These are phyloP conservation scores for Ophiocytium majus DNA, from an alignment of 352 stramenopile genomes.

Conservation along the genomic window DNA sequence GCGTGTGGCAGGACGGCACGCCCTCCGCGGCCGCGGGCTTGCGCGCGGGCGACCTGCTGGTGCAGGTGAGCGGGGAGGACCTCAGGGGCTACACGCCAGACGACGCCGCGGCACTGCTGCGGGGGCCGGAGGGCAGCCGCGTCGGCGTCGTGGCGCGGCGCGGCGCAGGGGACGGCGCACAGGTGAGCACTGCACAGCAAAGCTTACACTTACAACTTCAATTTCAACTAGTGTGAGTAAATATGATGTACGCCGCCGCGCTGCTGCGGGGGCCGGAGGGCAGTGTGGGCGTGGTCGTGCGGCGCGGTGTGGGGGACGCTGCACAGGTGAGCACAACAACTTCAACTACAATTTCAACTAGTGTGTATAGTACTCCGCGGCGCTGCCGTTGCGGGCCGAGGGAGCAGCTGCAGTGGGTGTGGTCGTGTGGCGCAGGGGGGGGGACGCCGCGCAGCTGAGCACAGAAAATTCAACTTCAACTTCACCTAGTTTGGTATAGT, in stretches of 20 bases:
- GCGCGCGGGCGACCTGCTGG: conserved; percentile 52
- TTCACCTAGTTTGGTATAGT: no score
- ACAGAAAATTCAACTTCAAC: no score
- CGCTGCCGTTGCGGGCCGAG: no score
- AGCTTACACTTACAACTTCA: no score
- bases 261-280: conserved; percentile 54
- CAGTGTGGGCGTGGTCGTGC: conserved; percentile 47
- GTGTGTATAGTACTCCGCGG: no score
- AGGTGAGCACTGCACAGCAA: background rate
- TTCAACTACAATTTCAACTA: no score
- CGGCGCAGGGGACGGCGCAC: background rate
- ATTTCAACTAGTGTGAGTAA: no score
- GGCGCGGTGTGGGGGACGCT: no score
- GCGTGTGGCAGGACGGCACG: conserved; percentile 26
- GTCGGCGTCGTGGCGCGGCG: conserved; percentile 42
- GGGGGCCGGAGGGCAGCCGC: conserved; percentile 52
- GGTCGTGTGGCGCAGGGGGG: no score
- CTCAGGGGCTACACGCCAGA: conserved; percentile 42
- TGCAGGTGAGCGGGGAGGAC: conserved; percentile 56
- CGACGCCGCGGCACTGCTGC: conserved; percentile 51
- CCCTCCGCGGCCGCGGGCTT: conserved; percentile 25
- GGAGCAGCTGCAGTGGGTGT: no score
- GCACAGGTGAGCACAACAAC: no score
- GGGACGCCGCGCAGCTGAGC: no score
- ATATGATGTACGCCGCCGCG: conserved; percentile 52